A percentile compares a stretch with the other conserved stretches of the same genome.
Conservation (phyloP, 139 green algal genomes). For the Chlamydomonas eustigma region DNA sequence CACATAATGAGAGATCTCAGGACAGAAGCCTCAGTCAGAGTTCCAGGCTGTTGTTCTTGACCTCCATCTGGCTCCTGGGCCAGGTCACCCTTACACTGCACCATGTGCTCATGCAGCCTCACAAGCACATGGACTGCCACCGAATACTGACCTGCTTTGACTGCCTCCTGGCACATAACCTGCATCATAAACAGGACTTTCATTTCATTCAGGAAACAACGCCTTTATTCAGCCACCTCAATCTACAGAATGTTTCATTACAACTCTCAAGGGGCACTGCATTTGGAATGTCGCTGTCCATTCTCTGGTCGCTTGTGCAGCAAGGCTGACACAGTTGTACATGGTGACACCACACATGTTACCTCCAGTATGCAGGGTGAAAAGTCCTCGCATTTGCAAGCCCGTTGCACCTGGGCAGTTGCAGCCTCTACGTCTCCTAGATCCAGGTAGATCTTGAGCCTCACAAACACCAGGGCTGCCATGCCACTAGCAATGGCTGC, state of each 20-base stretch:
- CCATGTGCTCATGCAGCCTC: neutral
- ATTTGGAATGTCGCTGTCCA: too few relatives aligned
- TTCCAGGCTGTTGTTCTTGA: neutral
- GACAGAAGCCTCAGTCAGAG: neutral
- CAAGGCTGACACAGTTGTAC: neutral
- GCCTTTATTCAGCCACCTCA: neutral
- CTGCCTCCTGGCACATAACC: slow-evolving; percentile 8
- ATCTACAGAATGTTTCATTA: neutral
- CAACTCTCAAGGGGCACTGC: neutral
- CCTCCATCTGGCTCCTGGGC: neutral
- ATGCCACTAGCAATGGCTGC: too few relatives aligned
- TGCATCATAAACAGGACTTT: neutral
- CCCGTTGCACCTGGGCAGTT: neutral
- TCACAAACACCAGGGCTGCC: neutral
- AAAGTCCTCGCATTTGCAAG: neutral
- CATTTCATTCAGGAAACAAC: neutral
- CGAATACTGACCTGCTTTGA: neutral
- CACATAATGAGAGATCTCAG: neutral
- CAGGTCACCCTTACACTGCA: neutral
- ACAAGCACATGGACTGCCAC: neutral
- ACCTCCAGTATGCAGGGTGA: neutral
- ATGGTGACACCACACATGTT: neutral
- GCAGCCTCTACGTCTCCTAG: neutral
- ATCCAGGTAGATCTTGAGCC: neutral
- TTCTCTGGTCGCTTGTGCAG: neutral